These are phyloP conservation scores for Hemisphaericaspora nanyangensis DNA, from an alignment of 805 yeast genomes.

Conservation along the genomic window DNA sequence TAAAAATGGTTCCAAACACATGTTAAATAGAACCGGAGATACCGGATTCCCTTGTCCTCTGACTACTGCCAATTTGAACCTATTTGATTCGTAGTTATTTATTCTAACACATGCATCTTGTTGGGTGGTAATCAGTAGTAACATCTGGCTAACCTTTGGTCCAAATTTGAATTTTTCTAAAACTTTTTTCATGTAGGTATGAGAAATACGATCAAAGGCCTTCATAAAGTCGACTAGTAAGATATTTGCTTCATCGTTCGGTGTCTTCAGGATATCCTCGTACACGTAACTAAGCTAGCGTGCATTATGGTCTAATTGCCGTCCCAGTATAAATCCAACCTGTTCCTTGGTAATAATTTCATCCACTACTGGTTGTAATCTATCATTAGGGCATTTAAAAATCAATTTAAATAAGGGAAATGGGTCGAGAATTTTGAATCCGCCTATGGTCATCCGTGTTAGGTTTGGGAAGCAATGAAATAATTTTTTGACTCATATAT, in stretches of 20 bases:
- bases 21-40: neutral
- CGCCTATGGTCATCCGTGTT: neutral
- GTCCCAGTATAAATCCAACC: neutral
- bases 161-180: neutral
- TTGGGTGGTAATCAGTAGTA: neutral
- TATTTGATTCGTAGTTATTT: neutral
- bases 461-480: neutral
- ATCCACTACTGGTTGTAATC: neutral
- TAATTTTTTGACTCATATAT: neutral
- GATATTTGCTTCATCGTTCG: neutral
- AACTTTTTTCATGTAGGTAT: neutral
- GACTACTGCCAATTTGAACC: neutral
- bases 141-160: neutral
- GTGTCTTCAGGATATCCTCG: neutral
- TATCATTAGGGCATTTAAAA: neutral
- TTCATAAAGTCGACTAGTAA: neutral
- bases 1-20: conserved; percentile 1
- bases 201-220: neutral
- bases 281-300: neutral
- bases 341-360: neutral
- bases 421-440: neutral
- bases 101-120: neutral
- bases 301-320: conserved; percentile 2
- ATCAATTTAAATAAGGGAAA: neutral
- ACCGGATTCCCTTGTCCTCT: conserved; percentile 2